Percentiles rank a stretch among this genome's conserved stretches.
Conservation (phyloP, 1,284 basidiomycete genomes). For the Rugiboletus extremiorientalis region DNA sequence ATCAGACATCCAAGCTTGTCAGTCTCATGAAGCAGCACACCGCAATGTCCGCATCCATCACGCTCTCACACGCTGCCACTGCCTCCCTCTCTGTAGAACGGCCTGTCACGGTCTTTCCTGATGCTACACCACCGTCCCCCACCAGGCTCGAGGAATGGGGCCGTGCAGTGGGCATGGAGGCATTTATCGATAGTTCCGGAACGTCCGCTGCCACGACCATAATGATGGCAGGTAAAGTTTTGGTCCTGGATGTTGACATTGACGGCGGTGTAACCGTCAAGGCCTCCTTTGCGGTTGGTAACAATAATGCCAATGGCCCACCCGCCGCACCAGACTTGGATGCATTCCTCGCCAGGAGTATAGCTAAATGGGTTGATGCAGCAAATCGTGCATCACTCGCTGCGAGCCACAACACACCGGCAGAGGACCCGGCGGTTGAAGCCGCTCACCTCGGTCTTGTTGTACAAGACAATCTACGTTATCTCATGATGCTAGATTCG, state of each 20-base stretch:
- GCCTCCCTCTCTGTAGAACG: constrained; percentile 21
- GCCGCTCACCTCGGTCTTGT: constrained; percentile 42
- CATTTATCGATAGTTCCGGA: constrained; percentile 60
- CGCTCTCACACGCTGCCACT: constrained; percentile 24
- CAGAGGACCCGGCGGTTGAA: constrained; percentile 46
- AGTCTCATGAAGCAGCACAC: constrained; percentile 66
- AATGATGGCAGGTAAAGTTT: constrained; percentile 70
- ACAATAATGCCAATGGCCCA: constrained; percentile 43
- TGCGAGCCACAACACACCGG: constrained; percentile 7
- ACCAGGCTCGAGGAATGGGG: constrained; percentile 60
- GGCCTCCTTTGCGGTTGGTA: constrained; percentile 68
- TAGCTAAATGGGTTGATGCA: constrained; percentile 57
- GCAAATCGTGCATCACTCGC: constrained; percentile 55
- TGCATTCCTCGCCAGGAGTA: constrained; percentile 52
- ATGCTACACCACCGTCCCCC: constrained; percentile 29
- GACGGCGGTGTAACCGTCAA: constrained; percentile 52
- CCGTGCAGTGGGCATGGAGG: constrained; percentile 64
- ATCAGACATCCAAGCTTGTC: constrained; percentile 56
- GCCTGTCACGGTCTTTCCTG: constrained; percentile 27
- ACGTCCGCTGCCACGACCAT: constrained; percentile 44
- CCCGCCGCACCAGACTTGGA: constrained; percentile 50
- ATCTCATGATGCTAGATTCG: constrained; percentile 69
- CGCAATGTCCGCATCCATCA: constrained; percentile 38
- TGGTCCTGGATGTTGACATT: constrained; percentile 75
- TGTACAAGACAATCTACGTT: constrained; percentile 57